A percentile compares a stretch with the other conserved stretches of the same genome.
Conservation (phyloP, 2,329 filamentous ascomycete species). For the Sclerotinia sclerotiorum region DNA sequence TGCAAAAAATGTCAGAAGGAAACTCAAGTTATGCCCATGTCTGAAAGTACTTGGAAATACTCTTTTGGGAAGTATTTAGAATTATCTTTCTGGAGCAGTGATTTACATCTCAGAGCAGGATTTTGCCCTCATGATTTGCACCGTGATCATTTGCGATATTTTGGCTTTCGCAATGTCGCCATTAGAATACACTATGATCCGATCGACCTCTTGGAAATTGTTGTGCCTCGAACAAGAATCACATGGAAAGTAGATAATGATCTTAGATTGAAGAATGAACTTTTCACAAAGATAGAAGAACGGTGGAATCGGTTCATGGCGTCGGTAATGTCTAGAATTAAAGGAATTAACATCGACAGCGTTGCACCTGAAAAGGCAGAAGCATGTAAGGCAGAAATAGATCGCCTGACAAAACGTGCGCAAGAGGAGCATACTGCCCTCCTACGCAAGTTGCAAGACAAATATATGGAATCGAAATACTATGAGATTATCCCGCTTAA, state of each 20-base stretch:
- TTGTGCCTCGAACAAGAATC: conserved; percentile 84
- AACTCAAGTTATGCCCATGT: conserved; percentile 88
- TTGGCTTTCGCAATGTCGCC: conserved; percentile 81
- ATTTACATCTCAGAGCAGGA: conserved; percentile 70
- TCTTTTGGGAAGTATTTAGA: conserved; percentile 99
- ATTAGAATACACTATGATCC: conserved; percentile 90
- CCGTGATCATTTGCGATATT: conserved; percentile 88
- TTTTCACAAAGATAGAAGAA: conserved; percentile 78
- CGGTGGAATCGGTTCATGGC: conserved; percentile 83
- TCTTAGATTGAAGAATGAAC: conserved; percentile 86
- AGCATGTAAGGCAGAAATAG: conserved; percentile 77
- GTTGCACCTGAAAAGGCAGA: conserved; percentile 85
- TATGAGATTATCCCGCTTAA: conserved; percentile 97
- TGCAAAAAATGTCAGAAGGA: conserved; percentile 91
- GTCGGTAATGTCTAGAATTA: conserved; percentile 80
- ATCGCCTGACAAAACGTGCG: conserved; percentile 72
- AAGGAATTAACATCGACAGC: conserved; percentile 87
- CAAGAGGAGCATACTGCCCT: conserved; percentile 79
- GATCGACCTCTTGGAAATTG: conserved; percentile 89
- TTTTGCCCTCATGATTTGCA: conserved; percentile 90
- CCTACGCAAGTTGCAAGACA: conserved; percentile 76
- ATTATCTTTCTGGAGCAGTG: conserved; percentile 90
- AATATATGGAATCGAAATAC: conserved; percentile 91
- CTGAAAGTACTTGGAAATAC: conserved; percentile 93
- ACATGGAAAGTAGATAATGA: conserved; percentile 99